phyloP scores from a whole-genome alignment of 192 early-diverging fungal genomes.

The Ambispora gerdemannii region DNA sequence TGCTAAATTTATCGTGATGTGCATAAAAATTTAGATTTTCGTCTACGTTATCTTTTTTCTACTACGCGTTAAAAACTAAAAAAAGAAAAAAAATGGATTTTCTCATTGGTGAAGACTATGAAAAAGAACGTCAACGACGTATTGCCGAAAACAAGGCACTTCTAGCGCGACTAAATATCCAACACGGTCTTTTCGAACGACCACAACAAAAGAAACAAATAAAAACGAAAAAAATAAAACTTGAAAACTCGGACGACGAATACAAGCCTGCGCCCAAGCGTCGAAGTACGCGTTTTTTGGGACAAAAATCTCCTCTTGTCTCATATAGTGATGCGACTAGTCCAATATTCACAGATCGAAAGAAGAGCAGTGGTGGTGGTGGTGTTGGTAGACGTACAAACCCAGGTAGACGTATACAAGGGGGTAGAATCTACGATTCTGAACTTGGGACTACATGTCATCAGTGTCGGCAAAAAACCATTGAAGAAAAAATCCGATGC shows the following conservation, averaged over 20 bases:
- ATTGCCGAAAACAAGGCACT: not conserved
- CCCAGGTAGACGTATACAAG: slow-evolving; percentile 12
- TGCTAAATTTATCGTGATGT: too few relatives aligned
- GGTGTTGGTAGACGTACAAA: not conserved
- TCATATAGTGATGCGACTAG: not conserved
- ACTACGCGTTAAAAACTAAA: too few relatives aligned
- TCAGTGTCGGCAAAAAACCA: slow-evolving; percentile 27
- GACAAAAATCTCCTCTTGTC: not conserved
- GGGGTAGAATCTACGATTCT: slow-evolving; percentile 22
- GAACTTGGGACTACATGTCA: slow-evolving; percentile 26
- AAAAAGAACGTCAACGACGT: not conserved
- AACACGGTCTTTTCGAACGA: not conserved
- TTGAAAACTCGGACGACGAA: not conserved
- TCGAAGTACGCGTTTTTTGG: not conserved
- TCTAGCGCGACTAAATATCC: not conserved
- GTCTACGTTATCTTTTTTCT: too few relatives aligned
- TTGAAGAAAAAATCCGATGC: slow-evolving; percentile 20
- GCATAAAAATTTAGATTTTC: too few relatives aligned
- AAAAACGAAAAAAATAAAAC: not conserved
- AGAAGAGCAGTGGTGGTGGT: too few relatives aligned
- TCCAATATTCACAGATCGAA: too few relatives aligned
- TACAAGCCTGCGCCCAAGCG: not conserved
- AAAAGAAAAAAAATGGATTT: too few relatives aligned
- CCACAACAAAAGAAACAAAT: not conserved
- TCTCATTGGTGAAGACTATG: not conserved